Base-by-base conservation (phyloP, 2,329 filamentous ascomycete species). In the Aspergillus versicolor region DNA sequence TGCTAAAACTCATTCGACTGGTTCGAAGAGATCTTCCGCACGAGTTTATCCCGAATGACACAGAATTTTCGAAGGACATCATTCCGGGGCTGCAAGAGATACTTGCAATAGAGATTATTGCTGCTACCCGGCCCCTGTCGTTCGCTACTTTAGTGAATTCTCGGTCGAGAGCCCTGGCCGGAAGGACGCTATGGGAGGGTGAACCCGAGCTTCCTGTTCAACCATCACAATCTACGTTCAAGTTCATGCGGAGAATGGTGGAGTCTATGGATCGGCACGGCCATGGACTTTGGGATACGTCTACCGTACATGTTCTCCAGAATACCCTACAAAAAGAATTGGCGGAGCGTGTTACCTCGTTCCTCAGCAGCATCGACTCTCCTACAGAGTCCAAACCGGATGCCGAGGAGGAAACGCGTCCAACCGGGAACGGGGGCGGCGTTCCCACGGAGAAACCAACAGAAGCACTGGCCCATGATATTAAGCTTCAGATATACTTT, bases 151-250 rank as follows among this genome's bases (percentile, higher is more conserved):
- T 52, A 68, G 79, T 51, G 79, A 64, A 87, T 51, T 63, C 72
- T 1, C 70, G 82, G 41, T 72, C 77, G 1, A 81, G 76, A 54
- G 75, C 67, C 27, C 81, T 90, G 0, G 80, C 82, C 2, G 86
- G 88, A 6, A 81, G 86, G 51, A 81, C 84, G 0, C 78, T 97
- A 0, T 97, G 92, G 92, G 91, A 95, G 69, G 90, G 90, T 0
- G 79, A 84, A 38, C 89, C 90, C 0, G 79, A 85, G 24, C 71
- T 96, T 42, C 93, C 93, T 0, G 81, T 86, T 5, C 90, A 94
- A 66, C 91, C 91, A 1, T 93, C 91, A 0, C 87, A 90, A 0
- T 81, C 82, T 19, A 79, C 86, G 0, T 96, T 96, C 68, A 84
- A 82, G 58, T 87, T 95, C 54, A 68, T 97, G 48, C 84, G 85